phyloP scores from a whole-genome alignment of 306 rosid genomes.

The Aeschynomene evenia region DNA sequence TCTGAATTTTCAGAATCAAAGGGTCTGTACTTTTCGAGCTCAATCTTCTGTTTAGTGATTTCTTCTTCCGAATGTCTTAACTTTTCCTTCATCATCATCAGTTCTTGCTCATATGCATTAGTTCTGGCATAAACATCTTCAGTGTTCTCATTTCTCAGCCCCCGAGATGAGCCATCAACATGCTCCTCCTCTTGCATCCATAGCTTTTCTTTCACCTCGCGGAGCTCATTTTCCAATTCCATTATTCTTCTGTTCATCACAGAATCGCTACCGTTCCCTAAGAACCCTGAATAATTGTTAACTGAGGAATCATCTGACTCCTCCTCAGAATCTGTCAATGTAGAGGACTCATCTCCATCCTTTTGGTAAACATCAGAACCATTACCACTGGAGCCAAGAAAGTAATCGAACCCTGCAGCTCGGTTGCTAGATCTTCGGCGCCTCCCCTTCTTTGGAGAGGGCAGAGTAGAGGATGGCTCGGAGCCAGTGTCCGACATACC shows the following conservation, averaged over 20 bases:
- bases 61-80: constrained; percentile 55
- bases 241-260: constrained; percentile 58
- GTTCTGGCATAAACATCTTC: constrained; percentile 48
- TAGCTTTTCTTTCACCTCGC: constrained; percentile 70
- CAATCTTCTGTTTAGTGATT: constrained; percentile 54
- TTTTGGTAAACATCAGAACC: constrained; percentile 63
- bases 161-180: constrained; percentile 42
- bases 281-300: constrained; percentile 65
- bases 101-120: constrained; percentile 59
- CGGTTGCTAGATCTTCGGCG: constrained; percentile 63
- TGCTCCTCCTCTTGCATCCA: constrained; percentile 62
- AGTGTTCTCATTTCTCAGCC: constrained; percentile 40
- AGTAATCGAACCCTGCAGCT: constrained; percentile 93
- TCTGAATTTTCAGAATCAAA: constrained; percentile 30
- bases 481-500: constrained; percentile 66
- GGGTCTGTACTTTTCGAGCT: constrained; percentile 41
- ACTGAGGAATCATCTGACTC: constrained; percentile 94
- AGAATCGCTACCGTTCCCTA: constrained; percentile 49
- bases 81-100: constrained; percentile 56
- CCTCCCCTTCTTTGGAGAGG: constrained; percentile 48
- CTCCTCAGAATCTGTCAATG: constrained; percentile 77
- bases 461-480: constrained; percentile 51
- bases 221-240: constrained; percentile 85
- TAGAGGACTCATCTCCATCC: constrained; percentile 77
- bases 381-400: constrained; percentile 78